Conservation (phyloP, 1,284 basidiomycete species). For the Fomitopsis schrenkii region DNA sequence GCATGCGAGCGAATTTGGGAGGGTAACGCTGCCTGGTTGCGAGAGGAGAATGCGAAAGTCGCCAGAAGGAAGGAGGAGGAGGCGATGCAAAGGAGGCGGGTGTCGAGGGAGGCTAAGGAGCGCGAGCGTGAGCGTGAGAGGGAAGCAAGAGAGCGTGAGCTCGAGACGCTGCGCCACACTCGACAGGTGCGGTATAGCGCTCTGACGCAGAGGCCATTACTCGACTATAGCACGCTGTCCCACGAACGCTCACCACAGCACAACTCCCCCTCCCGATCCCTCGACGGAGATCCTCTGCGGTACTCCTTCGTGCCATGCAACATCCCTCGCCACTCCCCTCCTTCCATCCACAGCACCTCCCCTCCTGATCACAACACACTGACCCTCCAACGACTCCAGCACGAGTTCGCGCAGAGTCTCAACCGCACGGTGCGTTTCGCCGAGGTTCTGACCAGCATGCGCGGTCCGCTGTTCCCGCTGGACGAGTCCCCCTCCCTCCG, state of each 20-base stretch:
- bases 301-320: constrained; percentile 23
- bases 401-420: constrained; percentile 20
- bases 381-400: constrained; percentile 17
- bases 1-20: constrained; percentile 52
- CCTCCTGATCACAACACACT: constrained; percentile 17
- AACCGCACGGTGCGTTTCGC: constrained; percentile 43
- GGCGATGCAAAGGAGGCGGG: constrained; percentile 23
- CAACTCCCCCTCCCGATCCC: constrained; percentile 10
- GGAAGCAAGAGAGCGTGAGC: constrained; percentile 28
- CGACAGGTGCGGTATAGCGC: constrained; percentile 19
- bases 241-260: constrained; percentile 16
- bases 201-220: constrained; percentile 20
- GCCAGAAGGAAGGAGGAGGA: constrained; percentile 34
- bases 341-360: constrained; percentile 13
- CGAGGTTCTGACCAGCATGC: constrained; percentile 55
- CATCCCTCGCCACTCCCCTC: constrained; percentile 13
- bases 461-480: constrained; percentile 53
- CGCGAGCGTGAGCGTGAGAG: constrained; percentile 27
- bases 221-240: constrained; percentile 25
- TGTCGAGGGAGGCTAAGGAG: constrained; percentile 27
- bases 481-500: constrained; percentile 29
- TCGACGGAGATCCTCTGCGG: constrained; percentile 16
- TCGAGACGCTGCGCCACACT: constrained; percentile 9
- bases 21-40: constrained; percentile 37
- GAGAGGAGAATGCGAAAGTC: constrained; percentile 37